Evolutionary conservation across 768 basidiomycete genomes (phyloP).

Genomic region (Kwoniella pini): DNA sequence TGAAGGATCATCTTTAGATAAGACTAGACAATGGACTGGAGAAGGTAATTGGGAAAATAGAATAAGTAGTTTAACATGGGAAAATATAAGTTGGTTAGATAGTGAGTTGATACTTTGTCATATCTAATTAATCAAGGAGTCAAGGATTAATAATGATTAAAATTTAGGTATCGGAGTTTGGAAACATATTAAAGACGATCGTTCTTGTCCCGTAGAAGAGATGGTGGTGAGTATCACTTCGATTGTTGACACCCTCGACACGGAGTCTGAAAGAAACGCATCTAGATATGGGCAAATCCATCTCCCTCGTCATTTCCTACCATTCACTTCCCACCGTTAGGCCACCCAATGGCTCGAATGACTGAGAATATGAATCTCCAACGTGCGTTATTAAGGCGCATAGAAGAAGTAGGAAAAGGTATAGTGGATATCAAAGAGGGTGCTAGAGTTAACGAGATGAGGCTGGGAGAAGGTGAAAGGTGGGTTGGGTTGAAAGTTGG

Average conservation of each 20-base stretch:
- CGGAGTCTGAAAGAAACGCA: neutral
- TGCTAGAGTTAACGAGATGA: conserved; percentile 72
- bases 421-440: conserved; percentile 69
- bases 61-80: conserved; percentile 54
- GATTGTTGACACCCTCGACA: neutral
- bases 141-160: neutral
- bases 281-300: conserved; percentile 67
- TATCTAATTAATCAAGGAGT: neutral
- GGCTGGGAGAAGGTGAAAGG: conserved; percentile 61
- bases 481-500: conserved; percentile 81
- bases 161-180: conserved; percentile 81
- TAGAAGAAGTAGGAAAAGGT: conserved; percentile 58
- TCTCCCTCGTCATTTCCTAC: conserved; percentile 49
- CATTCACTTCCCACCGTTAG: conserved; percentile 48
- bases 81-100: conserved; percentile 52
- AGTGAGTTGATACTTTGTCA: conserved; percentile 34
- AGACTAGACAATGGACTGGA: conserved; percentile 66
- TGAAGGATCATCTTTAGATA: conserved; percentile 76
- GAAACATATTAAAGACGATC: conserved; percentile 67
- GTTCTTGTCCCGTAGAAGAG: conserved; percentile 74
- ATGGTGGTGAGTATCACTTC: conserved; percentile 67
- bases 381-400: conserved; percentile 70
- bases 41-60: conserved; percentile 53
- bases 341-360: conserved; percentile 70
- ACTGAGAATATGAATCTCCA: conserved; percentile 94